Percentiles rank a stretch among this genome's conserved stretches.
Evolutionary conservation across 2,329 filamentous ascomycete species (phyloP).

Genomic region (Rhinocladiella similis): DNA sequence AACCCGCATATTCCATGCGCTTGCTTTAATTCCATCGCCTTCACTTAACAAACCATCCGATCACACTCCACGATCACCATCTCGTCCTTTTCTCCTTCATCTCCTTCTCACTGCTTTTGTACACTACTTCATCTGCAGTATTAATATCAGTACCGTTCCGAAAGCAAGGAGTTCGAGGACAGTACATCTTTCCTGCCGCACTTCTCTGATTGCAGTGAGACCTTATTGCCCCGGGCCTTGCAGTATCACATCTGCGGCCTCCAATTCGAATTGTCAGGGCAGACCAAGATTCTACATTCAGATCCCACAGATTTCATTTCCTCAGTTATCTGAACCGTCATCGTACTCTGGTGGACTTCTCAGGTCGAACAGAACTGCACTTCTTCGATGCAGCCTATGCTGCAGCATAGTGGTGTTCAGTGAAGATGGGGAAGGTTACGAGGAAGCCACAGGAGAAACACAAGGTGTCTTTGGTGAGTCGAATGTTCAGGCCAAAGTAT

Average conservation of each 20-base stretch:
- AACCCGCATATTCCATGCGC: background rate
- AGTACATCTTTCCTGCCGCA: background rate
- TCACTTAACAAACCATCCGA: background rate
- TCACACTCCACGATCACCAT: background rate
- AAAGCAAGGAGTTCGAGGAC: constrained; percentile 8
- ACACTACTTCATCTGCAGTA: constrained; percentile 6
- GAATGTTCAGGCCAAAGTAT: constrained; percentile 15
- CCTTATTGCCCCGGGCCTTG: background rate
- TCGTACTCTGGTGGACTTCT: background rate
- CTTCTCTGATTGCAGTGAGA: background rate
- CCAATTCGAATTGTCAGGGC: too few species aligned
- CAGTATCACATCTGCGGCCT: background rate
- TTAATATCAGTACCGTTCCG: background rate
- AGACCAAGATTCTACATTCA: too few species aligned
- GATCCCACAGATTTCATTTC: too few species aligned
- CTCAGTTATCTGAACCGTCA: background rate
- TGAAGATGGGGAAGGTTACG: constrained; percentile 53
- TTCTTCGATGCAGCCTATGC: constrained; percentile 25
- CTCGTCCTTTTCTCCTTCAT: constrained; percentile 7
- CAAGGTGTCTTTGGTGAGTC: constrained; percentile 52
- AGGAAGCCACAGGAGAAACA: constrained; percentile 54
- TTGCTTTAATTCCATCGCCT: constrained; percentile 5
- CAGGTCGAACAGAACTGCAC: constrained; percentile 14
- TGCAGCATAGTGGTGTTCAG: constrained; percentile 20
- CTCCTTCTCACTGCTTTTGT: constrained; percentile 9